A percentile compares a stretch with the other conserved stretches of the same genome.
phyloP scores from a whole-genome alignment of 306 rosid genomes.

The Prunus armeniaca region DNA sequence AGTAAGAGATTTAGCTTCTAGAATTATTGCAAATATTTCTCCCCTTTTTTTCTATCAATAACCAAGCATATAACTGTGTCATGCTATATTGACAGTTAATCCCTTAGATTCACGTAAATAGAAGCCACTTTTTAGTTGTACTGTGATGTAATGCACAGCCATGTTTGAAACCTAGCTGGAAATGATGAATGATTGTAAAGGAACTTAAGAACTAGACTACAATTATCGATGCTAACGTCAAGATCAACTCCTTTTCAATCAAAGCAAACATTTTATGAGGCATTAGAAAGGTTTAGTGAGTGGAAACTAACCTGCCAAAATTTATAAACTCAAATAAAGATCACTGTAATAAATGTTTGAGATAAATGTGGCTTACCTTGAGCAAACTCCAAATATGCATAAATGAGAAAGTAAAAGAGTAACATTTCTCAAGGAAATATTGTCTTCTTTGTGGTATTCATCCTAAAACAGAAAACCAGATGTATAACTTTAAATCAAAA shows the following conservation, averaged over 20 bases:
- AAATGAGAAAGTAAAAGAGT: constrained; percentile 77
- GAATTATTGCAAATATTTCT: not conserved
- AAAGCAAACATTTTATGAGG: not conserved
- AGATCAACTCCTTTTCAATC: not conserved
- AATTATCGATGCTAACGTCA: not conserved
- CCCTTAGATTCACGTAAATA: not conserved
- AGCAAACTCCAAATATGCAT: constrained; percentile 79
- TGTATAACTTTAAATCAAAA: not conserved
- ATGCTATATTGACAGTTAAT: not conserved
- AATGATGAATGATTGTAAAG: not conserved
- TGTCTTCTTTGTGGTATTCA: constrained; percentile 71
- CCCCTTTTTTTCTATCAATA: not conserved
- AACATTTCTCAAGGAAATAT: constrained; percentile 79
- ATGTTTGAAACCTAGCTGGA: not conserved
- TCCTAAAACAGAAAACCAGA: constrained; percentile 44
- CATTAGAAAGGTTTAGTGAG: not conserved
- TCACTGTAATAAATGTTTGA: not conserved
- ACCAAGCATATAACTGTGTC: not conserved
- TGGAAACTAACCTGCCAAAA: not conserved
- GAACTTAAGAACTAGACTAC: not conserved
- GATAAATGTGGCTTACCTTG: constrained; percentile 49
- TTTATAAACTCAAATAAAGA: not conserved
- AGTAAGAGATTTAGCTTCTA: not conserved
- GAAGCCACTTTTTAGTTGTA: not conserved
- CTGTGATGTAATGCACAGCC: not conserved